Evolutionary conservation across 345 rosid species (phyloP), one percentile per base, ranked within the genome.

Genomic region (Eucalyptus polybractea): DNA sequence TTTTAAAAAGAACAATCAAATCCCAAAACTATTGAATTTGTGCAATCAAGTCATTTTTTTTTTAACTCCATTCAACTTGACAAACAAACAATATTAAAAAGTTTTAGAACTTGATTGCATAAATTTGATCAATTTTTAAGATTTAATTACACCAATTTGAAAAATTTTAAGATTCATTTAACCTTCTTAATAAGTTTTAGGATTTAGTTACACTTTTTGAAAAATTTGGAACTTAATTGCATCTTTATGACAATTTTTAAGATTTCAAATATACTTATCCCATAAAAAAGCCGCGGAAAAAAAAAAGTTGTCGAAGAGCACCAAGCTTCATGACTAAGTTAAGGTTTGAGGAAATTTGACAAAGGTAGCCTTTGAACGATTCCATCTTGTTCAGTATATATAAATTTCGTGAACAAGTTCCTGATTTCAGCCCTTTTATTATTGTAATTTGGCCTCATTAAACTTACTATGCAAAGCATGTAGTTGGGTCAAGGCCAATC

Each of bases 91-190:
- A 10, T 24, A 5, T 56, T 56, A 56, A 56, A 9, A 22, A 56
- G 0, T 0, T 4, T 56, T 4, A 10, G 29, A 56, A 56, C 13
- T 56, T 56, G 1, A 24, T 56, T 56, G 0, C 29, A 56, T 3
- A 0, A 24, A 24, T 11, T 56, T 24, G 12, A 56, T n/a, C 2
- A 24, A 24, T 56, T 56, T 56, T 10, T 56, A 24, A 5, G 1
- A 56, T 24, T 22, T 56, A 22, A 56, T 56, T 56, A 24, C 6
- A 56, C 6, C 1, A 22, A 22, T 24, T 21, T 56, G 6, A 22
- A 22, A 8, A 9, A 0, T 53, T 53, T 53, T 53, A 53, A 53
- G 0, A 53, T 53, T 19, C 2, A 53, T 53, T 53, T 3, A 0
- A 16, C 5, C 3, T 19, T 53, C 22, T 8, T 19, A 53, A 19